Evolutionary conservation across 192 early-diverging fungal genomes (phyloP), one percentile per base, ranked within the genome.

Genomic region (Coemansia sp.): DNA sequence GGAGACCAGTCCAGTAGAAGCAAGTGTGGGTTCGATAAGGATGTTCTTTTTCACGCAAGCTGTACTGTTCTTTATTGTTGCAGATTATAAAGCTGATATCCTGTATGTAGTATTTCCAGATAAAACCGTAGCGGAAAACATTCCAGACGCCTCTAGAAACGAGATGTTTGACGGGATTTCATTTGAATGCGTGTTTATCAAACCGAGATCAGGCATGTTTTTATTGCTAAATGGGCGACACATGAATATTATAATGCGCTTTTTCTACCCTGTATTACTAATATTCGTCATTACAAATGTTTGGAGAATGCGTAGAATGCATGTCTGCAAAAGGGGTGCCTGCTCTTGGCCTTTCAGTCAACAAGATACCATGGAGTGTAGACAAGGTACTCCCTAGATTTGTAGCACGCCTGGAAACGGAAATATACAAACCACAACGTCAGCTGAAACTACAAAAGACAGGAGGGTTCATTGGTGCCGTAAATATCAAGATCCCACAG

Each of bases 171-270:
- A 31, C 48, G 67, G 29, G 15, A 30, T 70, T 31, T 46, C 58
- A 1, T 75, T 62, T 63, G 73, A 75, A 30, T 67, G 68, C 16
- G 63, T 61, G 46, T 70, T 75, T 66, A 13, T 43, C 40, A 43
- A 43, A 16, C 40, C 59, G 5, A 49, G 43, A 3, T 23, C 34
- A 25, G 25, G 48, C 16, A 51, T 12, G 48, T 26, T 13, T n/a
- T n/a, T n/a, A n/a, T n/a, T n/a, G n/a, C 40, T 43, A 35, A 35
- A 35, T 7, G 34, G 10, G 34, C 4, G 5, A 35, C 34, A 35
- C 5, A 35, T 35, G n/a, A n/a, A n/a, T n/a, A n/a, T n/a, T n/a
- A n/a, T n/a, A n/a, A n/a, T n/a, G n/a, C n/a, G n/a, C n/a, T 10
- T 10, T 35, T 10, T 35, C 34, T 35, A 35, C 34, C 10, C 10